phyloP scores from a whole-genome alignment of 371 early-diverging fungal species.

The Dichotomocladium elegans region DNA sequence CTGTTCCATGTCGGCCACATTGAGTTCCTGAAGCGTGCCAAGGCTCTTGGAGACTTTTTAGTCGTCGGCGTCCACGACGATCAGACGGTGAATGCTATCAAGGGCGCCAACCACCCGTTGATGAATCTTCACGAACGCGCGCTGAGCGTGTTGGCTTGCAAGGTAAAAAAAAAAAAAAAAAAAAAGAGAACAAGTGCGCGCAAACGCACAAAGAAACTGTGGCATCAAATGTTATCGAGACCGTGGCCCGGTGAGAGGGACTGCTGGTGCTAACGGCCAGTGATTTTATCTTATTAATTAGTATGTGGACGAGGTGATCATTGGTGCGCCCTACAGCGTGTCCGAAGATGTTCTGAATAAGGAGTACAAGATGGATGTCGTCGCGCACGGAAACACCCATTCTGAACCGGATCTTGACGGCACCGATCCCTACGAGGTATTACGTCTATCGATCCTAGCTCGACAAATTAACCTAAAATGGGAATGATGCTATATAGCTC shows the following conservation, averaged over 20 bases:
- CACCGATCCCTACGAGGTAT: slow-evolving; percentile 77
- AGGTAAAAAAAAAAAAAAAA: slow-evolving; percentile 42
- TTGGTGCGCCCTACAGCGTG: slow-evolving; percentile 86
- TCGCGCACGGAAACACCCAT: slow-evolving; percentile 72
- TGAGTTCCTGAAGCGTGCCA: slow-evolving; percentile 87
- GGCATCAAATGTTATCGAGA: too few relatives aligned
- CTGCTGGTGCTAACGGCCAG: too few relatives aligned
- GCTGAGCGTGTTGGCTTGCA: slow-evolving; percentile 83
- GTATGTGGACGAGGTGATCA: slow-evolving; percentile 90
- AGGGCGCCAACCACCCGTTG: slow-evolving; percentile 85
- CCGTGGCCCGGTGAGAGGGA: background rate
- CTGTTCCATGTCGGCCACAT: slow-evolving; percentile 96
- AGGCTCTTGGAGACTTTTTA: slow-evolving; percentile 81
- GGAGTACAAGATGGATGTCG: slow-evolving; percentile 78
- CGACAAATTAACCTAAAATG: background rate
- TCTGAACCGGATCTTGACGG: slow-evolving; percentile 67
- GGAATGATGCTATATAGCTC: slow-evolving; percentile 25
- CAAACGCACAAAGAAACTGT: too few relatives aligned
- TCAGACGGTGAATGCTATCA: slow-evolving; percentile 83
- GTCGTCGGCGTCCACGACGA: slow-evolving; percentile 95
- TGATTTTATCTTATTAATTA: slow-evolving; percentile 15
- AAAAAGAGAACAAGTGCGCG: background rate
- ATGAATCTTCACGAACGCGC: slow-evolving; percentile 95
- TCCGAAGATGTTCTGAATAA: slow-evolving; percentile 79
- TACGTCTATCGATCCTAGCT: background rate